A percentile compares a stretch with the other conserved stretches of the same genome.
These are phyloP conservation scores for Venturia asperata DNA, from an alignment of 2,329 filamentous ascomycete genomes.

Conservation along the genomic window DNA sequence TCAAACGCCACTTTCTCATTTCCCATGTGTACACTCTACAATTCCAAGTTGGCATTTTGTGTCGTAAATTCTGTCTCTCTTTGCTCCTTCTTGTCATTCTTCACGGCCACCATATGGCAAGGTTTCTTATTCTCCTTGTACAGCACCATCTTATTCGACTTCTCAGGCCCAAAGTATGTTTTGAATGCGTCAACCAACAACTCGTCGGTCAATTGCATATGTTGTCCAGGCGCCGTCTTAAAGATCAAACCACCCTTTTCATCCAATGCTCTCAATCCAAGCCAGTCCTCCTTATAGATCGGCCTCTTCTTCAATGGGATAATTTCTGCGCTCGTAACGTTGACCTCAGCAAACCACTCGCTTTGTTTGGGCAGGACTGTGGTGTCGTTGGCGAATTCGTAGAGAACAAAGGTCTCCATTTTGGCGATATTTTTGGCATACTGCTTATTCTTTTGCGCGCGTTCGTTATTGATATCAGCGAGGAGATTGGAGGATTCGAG, in stretches of 20 bases:
- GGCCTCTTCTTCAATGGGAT: conserved; percentile 60
- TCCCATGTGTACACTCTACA: background rate
- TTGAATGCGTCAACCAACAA: conserved; percentile 59
- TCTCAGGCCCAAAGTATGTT: conserved; percentile 53
- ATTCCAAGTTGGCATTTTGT: conserved; percentile 1
- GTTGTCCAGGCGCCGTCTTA: conserved; percentile 62
- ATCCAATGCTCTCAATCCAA: conserved; percentile 75
- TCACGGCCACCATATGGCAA: background rate
- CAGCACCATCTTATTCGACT: conserved; percentile 10
- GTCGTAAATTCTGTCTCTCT: background rate
- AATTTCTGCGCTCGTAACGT: conserved; percentile 54
- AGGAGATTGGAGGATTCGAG: conserved; percentile 78
- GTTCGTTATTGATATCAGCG: conserved; percentile 95
- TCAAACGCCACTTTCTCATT: background rate
- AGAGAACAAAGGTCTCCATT: conserved; percentile 78
- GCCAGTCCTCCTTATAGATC: conserved; percentile 88
- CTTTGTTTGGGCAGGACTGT: conserved; percentile 87
- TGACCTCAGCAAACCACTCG: conserved; percentile 84
- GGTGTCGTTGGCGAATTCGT: conserved; percentile 77
- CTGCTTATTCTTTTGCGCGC: conserved; percentile 59
- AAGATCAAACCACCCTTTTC: conserved; percentile 72
- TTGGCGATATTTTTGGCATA: conserved; percentile 65
- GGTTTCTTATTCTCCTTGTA: background rate
- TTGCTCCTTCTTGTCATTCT: background rate
- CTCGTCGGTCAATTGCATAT: conserved; percentile 72